Percentiles rank a stretch among this genome's conserved stretches.
phyloP scores from a whole-genome alignment of 306 rosid species.

The Benincasa hispida region DNA sequence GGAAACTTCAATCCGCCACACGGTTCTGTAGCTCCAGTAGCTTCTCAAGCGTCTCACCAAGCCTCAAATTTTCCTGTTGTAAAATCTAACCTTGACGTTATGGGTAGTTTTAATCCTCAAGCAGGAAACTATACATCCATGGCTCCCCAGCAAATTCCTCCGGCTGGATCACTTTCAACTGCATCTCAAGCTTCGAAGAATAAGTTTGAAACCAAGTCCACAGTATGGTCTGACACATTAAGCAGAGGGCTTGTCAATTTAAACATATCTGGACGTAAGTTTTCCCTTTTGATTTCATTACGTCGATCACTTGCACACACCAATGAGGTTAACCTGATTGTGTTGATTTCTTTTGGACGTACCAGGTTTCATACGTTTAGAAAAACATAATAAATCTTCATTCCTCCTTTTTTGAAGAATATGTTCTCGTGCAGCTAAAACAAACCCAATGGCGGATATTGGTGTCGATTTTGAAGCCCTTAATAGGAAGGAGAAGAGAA shows the following conservation, averaged over 20 bases:
- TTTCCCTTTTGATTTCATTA: conserved; percentile 5
- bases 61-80: conserved; percentile 21
- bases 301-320: neutral
- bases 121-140: conserved; percentile 26
- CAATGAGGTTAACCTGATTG: neutral
- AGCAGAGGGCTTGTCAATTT: conserved; percentile 90
- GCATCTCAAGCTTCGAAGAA: conserved; percentile 60
- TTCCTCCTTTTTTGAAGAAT: conserved; percentile 1
- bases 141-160: conserved; percentile 39
- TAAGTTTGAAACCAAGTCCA: conserved; percentile 85
- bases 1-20: conserved; percentile 24
- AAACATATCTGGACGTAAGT: conserved; percentile 95
- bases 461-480: conserved; percentile 92
- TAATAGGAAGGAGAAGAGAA: conserved; percentile 88
- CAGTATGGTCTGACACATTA: conserved; percentile 94
- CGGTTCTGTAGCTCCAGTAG: neutral
- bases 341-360: neutral
- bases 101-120: conserved; percentile 30
- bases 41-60: conserved; percentile 29
- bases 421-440: conserved; percentile 56
- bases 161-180: conserved; percentile 31
- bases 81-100: conserved; percentile 18
- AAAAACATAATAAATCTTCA: neutral
- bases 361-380: neutral
- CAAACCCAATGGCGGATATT: conserved; percentile 71